Base-by-base conservation (phyloP, 148 eudicot genomes). In the Simmondsia chinensis region DNA sequence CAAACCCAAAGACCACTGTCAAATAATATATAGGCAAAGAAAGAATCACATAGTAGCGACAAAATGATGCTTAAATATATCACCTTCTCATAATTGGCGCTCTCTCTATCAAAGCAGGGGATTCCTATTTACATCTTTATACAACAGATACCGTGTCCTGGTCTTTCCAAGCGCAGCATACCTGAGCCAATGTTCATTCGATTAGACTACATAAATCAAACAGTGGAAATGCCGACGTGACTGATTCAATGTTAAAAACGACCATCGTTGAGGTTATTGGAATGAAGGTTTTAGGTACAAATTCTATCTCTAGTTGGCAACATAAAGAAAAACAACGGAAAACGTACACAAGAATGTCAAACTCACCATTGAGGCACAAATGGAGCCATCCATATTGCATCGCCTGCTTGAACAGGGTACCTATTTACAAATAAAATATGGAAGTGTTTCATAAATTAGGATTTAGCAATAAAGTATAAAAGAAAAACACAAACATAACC, bases 311-410 rank as follows among this genome's bases (percentile, higher is more conserved):
- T n/a, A n/a, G n/a, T n/a, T n/a, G n/a, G n/a, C n/a, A n/a, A n/a
- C n/a, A n/a, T n/a, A n/a, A n/a, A n/a, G n/a, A n/a, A n/a, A n/a
- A n/a, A n/a, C n/a, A n/a, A n/a, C n/a, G n/a, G n/a, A n/a, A n/a
- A n/a, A n/a, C n/a, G n/a, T n/a, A n/a, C n/a, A n/a, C n/a, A 6
- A 34, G 26, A 15, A 39, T 28, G 14, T 33, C 7, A 22, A 32
- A 55, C 88, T 56, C 55, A 91, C 99, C 99, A 91, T 48, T 91
- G 99, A 29, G 99, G 94, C 56, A 91, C 95, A 77, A 91, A 91
- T 11, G 99, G 99, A 4, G 99, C 95, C 99, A 91, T 91, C 95
- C 95, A 91, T 48, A 91, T 82, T 22, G 81, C 79, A 66, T 91
- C 99, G 20, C 99, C 99, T 20, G 94, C 67, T 75, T 85, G 81